phyloP scores from a whole-genome alignment of 495 filamentous ascomycete species.

The Lentithecium fluviatile region DNA sequence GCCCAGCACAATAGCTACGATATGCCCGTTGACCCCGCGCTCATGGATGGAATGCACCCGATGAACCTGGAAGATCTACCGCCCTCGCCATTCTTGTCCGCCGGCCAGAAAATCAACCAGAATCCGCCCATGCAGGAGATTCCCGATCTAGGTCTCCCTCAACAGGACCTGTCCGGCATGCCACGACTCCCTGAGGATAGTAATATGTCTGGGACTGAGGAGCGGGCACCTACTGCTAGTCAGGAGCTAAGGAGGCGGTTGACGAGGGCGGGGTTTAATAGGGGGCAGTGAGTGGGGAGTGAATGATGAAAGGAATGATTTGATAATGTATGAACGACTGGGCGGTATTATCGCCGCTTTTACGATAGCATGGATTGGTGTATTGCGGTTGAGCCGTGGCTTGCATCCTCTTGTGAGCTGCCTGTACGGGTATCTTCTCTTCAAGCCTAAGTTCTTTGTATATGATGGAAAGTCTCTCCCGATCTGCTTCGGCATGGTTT shows the following conservation, averaged over 20 bases:
- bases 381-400: too few species aligned
- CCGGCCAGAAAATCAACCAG: constrained; percentile 7
- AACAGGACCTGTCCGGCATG: not conserved
- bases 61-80: constrained; percentile 24
- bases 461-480: too few species aligned
- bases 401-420: too few species aligned
- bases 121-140: constrained; percentile 14
- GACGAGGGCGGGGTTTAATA: constrained; percentile 19
- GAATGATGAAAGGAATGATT: too few species aligned
- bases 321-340: too few species aligned
- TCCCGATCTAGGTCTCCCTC: not conserved
- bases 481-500: too few species aligned
- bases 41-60: constrained; percentile 23
- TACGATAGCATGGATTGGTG: too few species aligned
- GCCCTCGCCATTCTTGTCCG: constrained; percentile 28
- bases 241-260: constrained; percentile 16
- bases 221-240: constrained; percentile 16
- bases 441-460: too few species aligned
- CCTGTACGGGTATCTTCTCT: too few species aligned
- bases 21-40: constrained; percentile 28
- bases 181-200: constrained; percentile 1
- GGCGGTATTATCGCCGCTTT: too few species aligned
- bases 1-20: constrained; percentile 5
- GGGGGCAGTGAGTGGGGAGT: not conserved
- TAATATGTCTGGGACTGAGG: not conserved